A percentile compares a stretch with the other conserved stretches of the same genome.
Conservation (phyloP, 768 basidiomycete species). For the Boletus tomentosulus region DNA sequence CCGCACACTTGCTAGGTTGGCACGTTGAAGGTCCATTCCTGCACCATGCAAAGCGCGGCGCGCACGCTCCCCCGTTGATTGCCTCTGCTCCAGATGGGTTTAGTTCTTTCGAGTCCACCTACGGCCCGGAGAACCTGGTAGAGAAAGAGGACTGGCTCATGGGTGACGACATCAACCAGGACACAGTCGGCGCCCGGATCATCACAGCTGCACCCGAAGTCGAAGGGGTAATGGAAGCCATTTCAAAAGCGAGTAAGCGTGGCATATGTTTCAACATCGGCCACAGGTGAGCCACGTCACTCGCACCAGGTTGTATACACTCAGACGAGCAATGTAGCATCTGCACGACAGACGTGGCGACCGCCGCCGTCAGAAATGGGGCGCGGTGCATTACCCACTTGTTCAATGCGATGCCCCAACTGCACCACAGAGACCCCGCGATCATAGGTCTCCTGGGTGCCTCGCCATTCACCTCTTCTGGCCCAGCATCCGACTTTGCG, state of each 20-base stretch:
- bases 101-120: slow-evolving; percentile 67
- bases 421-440: slow-evolving; percentile 87
- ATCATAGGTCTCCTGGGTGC: slow-evolving; percentile 86
- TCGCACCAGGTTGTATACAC: neutral
- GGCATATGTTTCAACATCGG: slow-evolving; percentile 85
- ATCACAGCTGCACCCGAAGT: slow-evolving; percentile 88
- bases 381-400: slow-evolving; percentile 87
- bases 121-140: slow-evolving; percentile 61
- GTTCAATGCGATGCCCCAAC: slow-evolving; percentile 90
- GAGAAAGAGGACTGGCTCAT: slow-evolving; percentile 68
- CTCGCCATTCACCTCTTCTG: slow-evolving; percentile 55
- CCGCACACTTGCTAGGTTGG: slow-evolving; percentile 81
- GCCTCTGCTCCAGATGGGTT: slow-evolving; percentile 59
- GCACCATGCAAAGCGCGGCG: slow-evolving; percentile 76
- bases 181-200: slow-evolving; percentile 60
- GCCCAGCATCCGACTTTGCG: slow-evolving; percentile 32
- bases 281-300: slow-evolving; percentile 56
- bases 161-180: slow-evolving; percentile 27
- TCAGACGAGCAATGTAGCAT: slow-evolving; percentile 40
- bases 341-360: slow-evolving; percentile 71
- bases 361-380: slow-evolving; percentile 63
- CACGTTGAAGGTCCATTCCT: slow-evolving; percentile 91
- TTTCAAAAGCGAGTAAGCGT: slow-evolving; percentile 53
- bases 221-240: slow-evolving; percentile 70
- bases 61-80: slow-evolving; percentile 69